Evolutionary conservation across 371 early-diverging fungal species (phyloP), one percentile per base, ranked within the genome.

Genomic region (Mortierella sp.): DNA sequence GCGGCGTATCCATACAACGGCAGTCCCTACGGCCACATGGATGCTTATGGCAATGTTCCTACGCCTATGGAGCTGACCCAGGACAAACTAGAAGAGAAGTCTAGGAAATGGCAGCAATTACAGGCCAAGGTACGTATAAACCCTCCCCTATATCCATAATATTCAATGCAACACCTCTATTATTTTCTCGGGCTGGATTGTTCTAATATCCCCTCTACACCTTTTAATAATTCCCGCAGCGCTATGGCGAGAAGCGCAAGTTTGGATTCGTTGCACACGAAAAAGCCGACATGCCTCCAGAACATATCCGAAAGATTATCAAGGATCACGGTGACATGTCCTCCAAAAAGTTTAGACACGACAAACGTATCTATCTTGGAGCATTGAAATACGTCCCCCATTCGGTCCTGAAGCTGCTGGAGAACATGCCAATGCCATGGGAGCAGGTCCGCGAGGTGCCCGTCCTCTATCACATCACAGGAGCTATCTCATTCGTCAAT

Each of bases 341-440:
- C n/a, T 93, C 93, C 64, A 95, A 96, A 84, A 98, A 98, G 86
- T 99, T 94, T 80, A 86, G 96, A 61, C 95, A 97, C 71, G 99
- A 98, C 87, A 97, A 98, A 83, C 95, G 98, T 64, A 94, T 97
- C 62, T 98, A 98, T 75, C 90, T 99, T 43, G 98, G 98, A 65
- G 99, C 99, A 9, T 90, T 99, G 35, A 99, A 99, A 84, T 99
- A 98, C 86, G 92, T 99, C 18, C 99, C 99, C n/a, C 98, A 98
- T 73, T 98, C 99, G 5, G 96, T 99, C 16, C 80, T 99, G 40
- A 99, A 99, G 86, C 90, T 99, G 47, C 76, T 99, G 75, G 98
- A 98, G 84, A 98, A 97, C 83, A 99, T 99, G 96, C 99, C 99
- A 11, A 99, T 99, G 99, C 99, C 99, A 14, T 99, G 99, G 99